Percentiles rank a stretch among this genome's conserved stretches.
Evolutionary conservation across 176 grass and related monocot species (phyloP).

Genomic region (Triticum dicoccoides): DNA sequence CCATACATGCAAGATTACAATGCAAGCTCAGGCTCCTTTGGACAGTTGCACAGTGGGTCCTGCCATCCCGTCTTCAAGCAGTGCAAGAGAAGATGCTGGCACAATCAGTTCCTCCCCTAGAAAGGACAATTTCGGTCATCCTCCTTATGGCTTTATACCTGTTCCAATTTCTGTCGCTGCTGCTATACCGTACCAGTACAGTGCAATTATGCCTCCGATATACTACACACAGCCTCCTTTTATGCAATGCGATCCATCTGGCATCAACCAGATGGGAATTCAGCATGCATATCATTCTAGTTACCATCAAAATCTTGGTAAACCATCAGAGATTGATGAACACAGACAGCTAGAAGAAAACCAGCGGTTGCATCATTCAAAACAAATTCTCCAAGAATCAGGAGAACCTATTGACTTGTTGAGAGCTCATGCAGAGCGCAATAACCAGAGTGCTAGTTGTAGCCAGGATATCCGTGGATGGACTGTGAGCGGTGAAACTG

Average conservation of each 20-base stretch:
- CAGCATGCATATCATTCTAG: constrained; percentile 40
- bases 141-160: constrained; percentile 71
- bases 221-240: constrained; percentile 54
- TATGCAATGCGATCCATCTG: constrained; percentile 46
- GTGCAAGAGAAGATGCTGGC: constrained; percentile 47
- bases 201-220: constrained; percentile 60
- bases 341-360: constrained; percentile 41
- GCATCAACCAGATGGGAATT: constrained; percentile 31
- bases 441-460: constrained; percentile 52
- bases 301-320: constrained; percentile 47
- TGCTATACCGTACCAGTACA: constrained; percentile 66
- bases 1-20: constrained; percentile 32
- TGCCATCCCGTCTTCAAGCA: constrained; percentile 36
- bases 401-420: constrained; percentile 30
- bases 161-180: constrained; percentile 62
- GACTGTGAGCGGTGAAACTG: constrained; percentile 60
- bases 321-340: constrained; percentile 17
- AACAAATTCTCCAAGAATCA: constrained; percentile 36
- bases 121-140: constrained; percentile 34
- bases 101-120: constrained; percentile 44
- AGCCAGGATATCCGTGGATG: constrained; percentile 57
- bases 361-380: constrained; percentile 40
- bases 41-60: constrained; percentile 34
- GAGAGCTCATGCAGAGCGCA: constrained; percentile 28
- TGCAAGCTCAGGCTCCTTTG: constrained; percentile 35